A percentile compares a stretch with the other conserved stretches of the same genome.
phyloP scores from a whole-genome alignment of 768 basidiomycete species.

The Mycena vulgaris region DNA sequence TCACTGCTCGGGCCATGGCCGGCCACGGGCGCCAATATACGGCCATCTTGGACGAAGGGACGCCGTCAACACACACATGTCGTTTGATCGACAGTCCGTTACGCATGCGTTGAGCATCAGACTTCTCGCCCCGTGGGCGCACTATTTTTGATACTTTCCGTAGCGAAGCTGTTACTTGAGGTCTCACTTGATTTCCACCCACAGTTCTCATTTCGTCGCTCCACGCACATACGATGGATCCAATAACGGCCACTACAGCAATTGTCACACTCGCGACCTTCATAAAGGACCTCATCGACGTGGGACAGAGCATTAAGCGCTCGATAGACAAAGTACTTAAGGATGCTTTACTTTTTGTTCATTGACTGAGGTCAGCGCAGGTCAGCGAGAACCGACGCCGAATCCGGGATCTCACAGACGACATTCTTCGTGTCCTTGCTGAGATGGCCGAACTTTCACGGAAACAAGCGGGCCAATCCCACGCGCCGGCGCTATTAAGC shows the following conservation, averaged over 20 bases:
- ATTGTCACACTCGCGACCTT: not conserved
- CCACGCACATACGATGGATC: too few relatives aligned
- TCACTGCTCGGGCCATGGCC: too few relatives aligned
- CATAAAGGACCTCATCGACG: conserved; percentile 12
- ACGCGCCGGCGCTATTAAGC: conserved; percentile 11
- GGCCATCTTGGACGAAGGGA: too few relatives aligned
- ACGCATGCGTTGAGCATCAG: too few relatives aligned
- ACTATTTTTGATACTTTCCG: too few relatives aligned
- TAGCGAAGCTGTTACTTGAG: too few relatives aligned
- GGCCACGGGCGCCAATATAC: too few relatives aligned
- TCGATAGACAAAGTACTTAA: not conserved
- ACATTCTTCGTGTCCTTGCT: conserved; percentile 5
- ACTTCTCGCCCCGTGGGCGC: too few relatives aligned
- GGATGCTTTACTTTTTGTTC: not conserved
- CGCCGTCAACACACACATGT: too few relatives aligned
- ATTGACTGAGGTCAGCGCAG: not conserved
- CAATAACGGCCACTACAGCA: not conserved
- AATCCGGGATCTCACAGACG: conserved; percentile 15
- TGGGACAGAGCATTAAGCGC: conserved; percentile 1
- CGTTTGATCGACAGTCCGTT: too few relatives aligned
- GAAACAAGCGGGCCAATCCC: not conserved
- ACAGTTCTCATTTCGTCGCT: too few relatives aligned
- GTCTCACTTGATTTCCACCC: too few relatives aligned
- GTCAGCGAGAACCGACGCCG: conserved; percentile 25
- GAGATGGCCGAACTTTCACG: conserved; percentile 9